Percentiles rank a stretch among this genome's conserved stretches.
Evolutionary conservation across 2,329 filamentous ascomycete species (phyloP).

Genomic region (Triangularia verruculosa): DNA sequence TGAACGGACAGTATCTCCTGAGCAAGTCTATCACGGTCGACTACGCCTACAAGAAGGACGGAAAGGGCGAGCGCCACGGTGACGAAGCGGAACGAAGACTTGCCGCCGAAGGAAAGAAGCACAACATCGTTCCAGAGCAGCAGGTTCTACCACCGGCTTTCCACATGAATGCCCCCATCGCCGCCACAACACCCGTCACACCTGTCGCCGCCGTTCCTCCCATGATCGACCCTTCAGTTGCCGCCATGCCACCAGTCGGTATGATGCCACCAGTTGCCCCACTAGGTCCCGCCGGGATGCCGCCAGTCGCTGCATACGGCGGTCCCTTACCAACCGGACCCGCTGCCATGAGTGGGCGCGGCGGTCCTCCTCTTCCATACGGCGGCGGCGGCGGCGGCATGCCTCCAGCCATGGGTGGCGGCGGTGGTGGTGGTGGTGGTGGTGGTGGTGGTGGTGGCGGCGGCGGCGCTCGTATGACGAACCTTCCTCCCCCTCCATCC

Average conservation of each 20-base stretch:
- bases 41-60: slow-evolving; percentile 99
- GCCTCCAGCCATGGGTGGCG: slow-evolving; percentile 25
- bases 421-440: slow-evolving; percentile 14
- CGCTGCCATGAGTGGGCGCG: slow-evolving; percentile 23
- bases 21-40: slow-evolving; percentile 96
- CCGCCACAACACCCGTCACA: slow-evolving; percentile 25
- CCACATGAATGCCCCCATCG: slow-evolving; percentile 43
- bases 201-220: slow-evolving; percentile 22
- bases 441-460: slow-evolving; percentile 13
- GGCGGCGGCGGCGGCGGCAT: too few relatives aligned
- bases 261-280: slow-evolving; percentile 27
- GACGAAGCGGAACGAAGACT: slow-evolving; percentile 91
- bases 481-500: slow-evolving; percentile 47
- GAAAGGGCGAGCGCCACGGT: slow-evolving; percentile 92
- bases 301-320: slow-evolving; percentile 22
- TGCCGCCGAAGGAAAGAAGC: slow-evolving; percentile 86
- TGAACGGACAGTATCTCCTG: slow-evolving; percentile 95
- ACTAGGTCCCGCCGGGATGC: slow-evolving; percentile 29
- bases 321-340: slow-evolving; percentile 23
- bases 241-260: slow-evolving; percentile 17
- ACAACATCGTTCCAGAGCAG: slow-evolving; percentile 82
- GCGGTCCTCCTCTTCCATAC: slow-evolving; percentile 15
- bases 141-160: slow-evolving; percentile 74
- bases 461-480: slow-evolving; percentile 16
- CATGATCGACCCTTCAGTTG: slow-evolving; percentile 19